Evolutionary conservation across 768 basidiomycete genomes (phyloP), one percentile per base, ranked within the genome.

Genomic region (Psilocybe tampanensis): DNA sequence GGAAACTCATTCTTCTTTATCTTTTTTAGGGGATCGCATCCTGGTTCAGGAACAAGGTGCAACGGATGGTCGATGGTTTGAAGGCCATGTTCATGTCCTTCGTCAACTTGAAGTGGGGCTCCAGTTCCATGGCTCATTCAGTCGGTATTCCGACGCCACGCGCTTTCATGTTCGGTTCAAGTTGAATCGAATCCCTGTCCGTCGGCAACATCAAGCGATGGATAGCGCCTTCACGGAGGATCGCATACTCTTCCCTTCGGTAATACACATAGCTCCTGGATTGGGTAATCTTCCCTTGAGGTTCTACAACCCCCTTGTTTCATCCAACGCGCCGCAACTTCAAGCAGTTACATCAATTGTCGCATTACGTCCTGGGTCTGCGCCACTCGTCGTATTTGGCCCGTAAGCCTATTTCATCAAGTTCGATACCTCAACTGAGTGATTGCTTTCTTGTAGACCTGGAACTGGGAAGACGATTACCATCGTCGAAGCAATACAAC

Each of bases 401-500:
- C 86, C 86, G 86, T 86, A 64, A 66, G 85, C 78, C 8, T 13
- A 18, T n/a, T 51, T 13, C 18, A 51, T 49, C 23, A 13, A 52
- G 34, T 21, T 32, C 36, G 18, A 23, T 29, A 29, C 29, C 53
- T 13, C 9, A 17, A 11, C 42, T 54, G 17, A 23, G 2, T 45
- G 2, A 19, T 26, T 13, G 36, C 12, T 26, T 63, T 47, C 55
- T 17, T 56, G 7, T 32, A 85, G 84, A 0, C 84, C 83, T 21
- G 85, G 84, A 4, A 88, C 87, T 0, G 87, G 87, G 0, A 88
- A 88, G 67, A 88, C 87, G 0, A 78, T 87, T 9, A 88, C 86
- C 0, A 72, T 84, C 1, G 80, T 87, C 2, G 87, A 89, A 64
- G 79, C 81, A 1, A 86, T 88, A 17, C 72, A 66, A 1, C 87